Evolutionary conservation across 441 rosid species (phyloP), one percentile per base, ranked within the genome.

Genomic region (Mallotus repandus): DNA sequence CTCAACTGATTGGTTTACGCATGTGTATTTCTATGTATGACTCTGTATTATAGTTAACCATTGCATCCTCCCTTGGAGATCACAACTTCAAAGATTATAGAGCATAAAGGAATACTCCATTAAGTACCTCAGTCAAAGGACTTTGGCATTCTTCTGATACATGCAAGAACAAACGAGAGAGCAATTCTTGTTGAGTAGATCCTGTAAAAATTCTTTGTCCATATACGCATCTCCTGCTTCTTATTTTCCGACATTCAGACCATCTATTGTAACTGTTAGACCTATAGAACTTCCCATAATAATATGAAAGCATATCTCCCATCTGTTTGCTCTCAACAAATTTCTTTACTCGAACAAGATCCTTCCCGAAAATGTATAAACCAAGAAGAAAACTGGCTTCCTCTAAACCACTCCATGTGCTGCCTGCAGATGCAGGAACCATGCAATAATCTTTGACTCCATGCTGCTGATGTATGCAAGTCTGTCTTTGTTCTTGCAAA

Each of bases 301-400:
- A 89, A 78, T 82, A 86, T 21, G 82, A 65, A 59, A 85, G 73
- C 52, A 86, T 67, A 64, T 85, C 84, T 5, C 87, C 85, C 86
- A 86, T 85, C 19, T 9, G 69, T 75, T 80, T 84, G 72, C 75
- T 78, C 63, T 74, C 81, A 65, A 86, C 81, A 76, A 88, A 86
- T 65, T 79, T 86, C 83, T 81, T 72, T 73, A 86, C 83, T 70
- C 64, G 84, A 73, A 79, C 77, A 77, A 88, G 82, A 78, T 85
- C 80, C 79, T 86, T 88, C 50, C 90, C 90, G 35, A 88, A 88
- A 68, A 85, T 82, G 69, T 86, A 88, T 61, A 88, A 80, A 66
- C 89, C 84, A 38, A 93, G 97, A 71, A 91, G 86, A 83, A 93
- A 89, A 80, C 83, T 75, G 45, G 80, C 81, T 49, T 63, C 80